Base-by-base conservation (phyloP, 2,329 filamentous ascomycete genomes). In the Trichoderma oligosporum region DNA sequence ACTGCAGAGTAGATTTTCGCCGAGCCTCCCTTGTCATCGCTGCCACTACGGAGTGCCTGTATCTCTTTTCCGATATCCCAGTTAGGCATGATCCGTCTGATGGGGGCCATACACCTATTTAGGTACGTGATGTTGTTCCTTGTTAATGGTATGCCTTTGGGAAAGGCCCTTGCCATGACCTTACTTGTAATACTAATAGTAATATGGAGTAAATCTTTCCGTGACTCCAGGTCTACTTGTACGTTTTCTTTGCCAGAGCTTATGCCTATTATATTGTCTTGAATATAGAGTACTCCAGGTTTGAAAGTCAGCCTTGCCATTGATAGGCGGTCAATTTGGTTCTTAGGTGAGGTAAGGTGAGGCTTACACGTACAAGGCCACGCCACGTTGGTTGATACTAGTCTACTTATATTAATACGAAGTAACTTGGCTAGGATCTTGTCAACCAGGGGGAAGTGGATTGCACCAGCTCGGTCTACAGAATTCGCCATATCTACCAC, bases 301-400 rank as follows among this genome's bases (percentile, higher is more conserved):
- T n/a, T 25, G 41, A 24, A 46, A 55, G 18, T 55, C 52, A 55
- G 52, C 52, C 52, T 55, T 25, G 33, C 52, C 29, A 24, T 33
- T 12, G 36, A 41, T 36, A 54, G 22, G 51, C 52, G 52, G 52
- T 55, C 52, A 55, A 36, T 18, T 46, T 44, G 36, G 41, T n/a
- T 36, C 39, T 31, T 20, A 55, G 52, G 52, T 55, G 41, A 55
- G 27, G 41, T 27, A 29, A 55, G 52, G 52, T 55, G 52, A 55
- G 52, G 33, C 52, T 55, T 55, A 55, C 52, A 46, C 33, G 41
- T 31, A 22, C 39, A 46, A 33, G 44, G 25, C 44, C 44, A 38
- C 22, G 52, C 52, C 52, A 55, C 41, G 41, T 33, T 46, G 25
- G 44, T 33, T 41, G 18, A 45, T 46, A n/a, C n/a, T n/a, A n/a